Evolutionary conservation across 1,284 basidiomycete genomes (phyloP), one percentile per base, ranked within the genome.

Genomic region (Volvariella surrecta): DNA sequence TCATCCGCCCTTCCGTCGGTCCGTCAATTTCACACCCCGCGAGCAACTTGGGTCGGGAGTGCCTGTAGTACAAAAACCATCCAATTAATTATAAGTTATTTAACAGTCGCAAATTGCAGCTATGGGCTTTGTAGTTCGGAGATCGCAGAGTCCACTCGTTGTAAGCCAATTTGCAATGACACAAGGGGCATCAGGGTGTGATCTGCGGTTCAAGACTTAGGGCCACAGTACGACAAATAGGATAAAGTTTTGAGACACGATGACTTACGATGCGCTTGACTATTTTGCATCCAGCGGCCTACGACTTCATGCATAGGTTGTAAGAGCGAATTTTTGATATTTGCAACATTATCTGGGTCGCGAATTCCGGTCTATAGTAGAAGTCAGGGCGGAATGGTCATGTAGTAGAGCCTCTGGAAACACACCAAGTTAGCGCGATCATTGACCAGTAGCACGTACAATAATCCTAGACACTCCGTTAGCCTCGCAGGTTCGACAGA

Each of bases 401-500:
- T n/a, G n/a, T n/a, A n/a, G n/a, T n/a, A n/a, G n/a, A n/a, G n/a
- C n/a, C n/a, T n/a, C n/a, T n/a, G n/a, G n/a, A n/a, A 16, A 53
- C 62, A 24, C 53, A 76, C 78, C 51, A 55, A 50, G 52, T 79
- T 79, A 1, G 54, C 43, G 6, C 50, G 48, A 52, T 81, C 78
- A 44, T 74, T 55, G 43, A 60, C 49, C 3, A 79, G 49, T 9
- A 79, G 55, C 16, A 78, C 62, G 50, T 74, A 78, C 51, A 73
- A 74, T 32, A 80, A 61, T 10, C 66, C 66, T 1, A 81, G 56
- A 45, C 66, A 70, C 49, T 79, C 76, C 0, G 70, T 65, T 4
- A 80, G 57, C 39, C 76, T 59, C 11, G 64, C 52, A 7, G 71
- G 66, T 49, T 80, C 78, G 2, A 64, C 53, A 3, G 66, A 68